A percentile compares a stretch with the other conserved stretches of the same genome.
phyloP scores from a whole-genome alignment of 352 stramenopile genomes.

The Pythium coloratum region DNA sequence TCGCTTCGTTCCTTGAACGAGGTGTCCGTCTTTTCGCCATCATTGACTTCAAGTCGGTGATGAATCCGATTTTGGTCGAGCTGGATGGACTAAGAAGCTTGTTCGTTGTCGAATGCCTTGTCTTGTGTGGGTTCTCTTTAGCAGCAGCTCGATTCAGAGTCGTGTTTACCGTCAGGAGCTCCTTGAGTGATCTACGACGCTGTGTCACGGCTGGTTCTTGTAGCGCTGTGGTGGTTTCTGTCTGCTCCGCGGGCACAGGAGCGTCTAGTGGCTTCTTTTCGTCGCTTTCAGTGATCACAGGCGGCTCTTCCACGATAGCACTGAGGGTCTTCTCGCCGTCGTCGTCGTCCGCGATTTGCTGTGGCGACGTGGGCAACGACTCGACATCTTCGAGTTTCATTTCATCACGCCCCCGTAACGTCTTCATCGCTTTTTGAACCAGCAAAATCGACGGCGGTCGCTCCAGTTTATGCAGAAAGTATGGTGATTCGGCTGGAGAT shows the following conservation, averaged over 20 bases:
- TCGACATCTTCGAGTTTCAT: conserved; percentile 37
- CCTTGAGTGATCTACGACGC: background rate
- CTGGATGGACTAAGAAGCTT: conserved; percentile 9
- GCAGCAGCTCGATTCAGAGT: background rate
- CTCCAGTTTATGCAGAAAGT: conserved; percentile 30
- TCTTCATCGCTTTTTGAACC: conserved; percentile 18
- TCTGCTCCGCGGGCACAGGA: background rate
- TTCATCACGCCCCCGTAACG: background rate
- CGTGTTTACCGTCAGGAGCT: background rate
- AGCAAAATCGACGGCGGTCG: conserved; percentile 30
- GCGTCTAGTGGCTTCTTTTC: background rate
- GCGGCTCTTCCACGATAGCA: background rate
- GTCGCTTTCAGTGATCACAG: background rate
- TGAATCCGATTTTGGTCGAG: conserved; percentile 14
- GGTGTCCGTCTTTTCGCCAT: conserved; percentile 11
- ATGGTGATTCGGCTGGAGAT: conserved; percentile 9
- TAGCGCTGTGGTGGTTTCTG: background rate
- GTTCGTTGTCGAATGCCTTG: background rate
- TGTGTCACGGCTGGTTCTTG: background rate
- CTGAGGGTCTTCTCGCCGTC: background rate
- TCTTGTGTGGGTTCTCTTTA: background rate
- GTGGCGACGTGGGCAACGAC: conserved; percentile 22
- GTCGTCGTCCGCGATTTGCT: background rate
- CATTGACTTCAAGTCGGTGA: conserved; percentile 21
- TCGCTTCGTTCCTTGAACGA: background rate